phyloP scores from a whole-genome alignment of 495 filamentous ascomycete genomes.

The Hypomontagnella monticulosa region DNA sequence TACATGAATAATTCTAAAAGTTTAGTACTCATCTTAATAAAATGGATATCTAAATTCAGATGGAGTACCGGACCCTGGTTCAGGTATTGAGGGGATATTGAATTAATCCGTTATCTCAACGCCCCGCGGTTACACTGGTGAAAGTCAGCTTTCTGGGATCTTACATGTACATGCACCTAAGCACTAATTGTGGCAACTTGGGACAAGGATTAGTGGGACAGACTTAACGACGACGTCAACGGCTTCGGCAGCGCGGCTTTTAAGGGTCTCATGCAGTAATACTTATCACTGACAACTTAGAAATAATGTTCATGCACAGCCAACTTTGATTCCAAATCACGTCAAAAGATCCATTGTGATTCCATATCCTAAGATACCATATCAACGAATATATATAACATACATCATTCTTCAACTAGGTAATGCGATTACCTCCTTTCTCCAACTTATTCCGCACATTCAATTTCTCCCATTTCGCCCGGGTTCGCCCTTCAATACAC shows the following conservation, averaged over 20 bases:
- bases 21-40: too few relatives aligned
- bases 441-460: slow-evolving; percentile 63
- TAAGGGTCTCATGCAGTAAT: slow-evolving; percentile 9
- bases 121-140: background rate
- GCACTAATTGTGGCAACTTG: slow-evolving; percentile 18
- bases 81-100: too few relatives aligned
- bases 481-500: slow-evolving; percentile 37
- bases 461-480: slow-evolving; percentile 48
- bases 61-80: too few relatives aligned
- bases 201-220: slow-evolving; percentile 7
- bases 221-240: slow-evolving; percentile 25
- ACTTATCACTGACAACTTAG: slow-evolving; percentile 1
- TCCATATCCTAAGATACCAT: slow-evolving; percentile 3
- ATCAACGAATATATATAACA: slow-evolving; percentile 5
- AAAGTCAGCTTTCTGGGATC: background rate
- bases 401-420: slow-evolving; percentile 16
- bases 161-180: too few relatives aligned
- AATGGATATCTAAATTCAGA: too few relatives aligned
- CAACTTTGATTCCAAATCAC: slow-evolving; percentile 39
- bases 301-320: background rate
- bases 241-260: slow-evolving; percentile 3
- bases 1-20: too few relatives aligned
- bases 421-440: slow-evolving; percentile 66
- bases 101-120: slow-evolving; percentile 28
- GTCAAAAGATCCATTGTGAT: slow-evolving; percentile 3